A percentile compares a stretch with the other conserved stretches of the same genome.
These are phyloP conservation scores for Eleusine coracana DNA, from an alignment of 176 grass and related monocot genomes.

Conservation along the genomic window DNA sequence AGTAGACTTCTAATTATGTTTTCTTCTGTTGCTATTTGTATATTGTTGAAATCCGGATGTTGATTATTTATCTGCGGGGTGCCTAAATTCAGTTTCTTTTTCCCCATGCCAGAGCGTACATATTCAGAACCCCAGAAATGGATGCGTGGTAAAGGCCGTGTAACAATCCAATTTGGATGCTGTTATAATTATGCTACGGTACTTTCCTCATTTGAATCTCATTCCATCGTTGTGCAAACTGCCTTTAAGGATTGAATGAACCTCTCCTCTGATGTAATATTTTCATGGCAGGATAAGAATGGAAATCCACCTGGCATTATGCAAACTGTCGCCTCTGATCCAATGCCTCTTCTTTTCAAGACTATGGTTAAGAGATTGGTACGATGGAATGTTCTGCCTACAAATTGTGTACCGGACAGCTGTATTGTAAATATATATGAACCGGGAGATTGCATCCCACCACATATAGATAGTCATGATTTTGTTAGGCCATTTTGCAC, in stretches of 20 bases:
- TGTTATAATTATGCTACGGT: constrained; percentile 90
- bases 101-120: constrained; percentile 55
- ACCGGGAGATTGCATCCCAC: constrained; percentile 84
- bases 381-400: constrained; percentile 70
- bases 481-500: constrained; percentile 88
- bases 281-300: constrained; percentile 76
- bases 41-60: constrained; percentile 5
- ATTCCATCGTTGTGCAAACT: constrained; percentile 30
- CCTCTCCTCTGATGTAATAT: constrained; percentile 8
- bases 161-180: constrained; percentile 86
- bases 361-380: constrained; percentile 72
- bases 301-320: constrained; percentile 94
- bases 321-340: constrained; percentile 60
- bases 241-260: constrained; percentile 19
- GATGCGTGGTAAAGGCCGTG: constrained; percentile 87
- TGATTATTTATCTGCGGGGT: neutral
- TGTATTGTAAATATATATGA: constrained; percentile 91
- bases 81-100: constrained; percentile 15
- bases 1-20: neutral
- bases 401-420: constrained; percentile 73
- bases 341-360: constrained; percentile 68
- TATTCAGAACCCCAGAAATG: constrained; percentile 85
- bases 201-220: constrained; percentile 34
- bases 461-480: constrained; percentile 92
- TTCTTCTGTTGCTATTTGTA: neutral